Evolutionary conservation across 2,329 filamentous ascomycete species (phyloP).

Genomic region (Botrytis fabae): DNA sequence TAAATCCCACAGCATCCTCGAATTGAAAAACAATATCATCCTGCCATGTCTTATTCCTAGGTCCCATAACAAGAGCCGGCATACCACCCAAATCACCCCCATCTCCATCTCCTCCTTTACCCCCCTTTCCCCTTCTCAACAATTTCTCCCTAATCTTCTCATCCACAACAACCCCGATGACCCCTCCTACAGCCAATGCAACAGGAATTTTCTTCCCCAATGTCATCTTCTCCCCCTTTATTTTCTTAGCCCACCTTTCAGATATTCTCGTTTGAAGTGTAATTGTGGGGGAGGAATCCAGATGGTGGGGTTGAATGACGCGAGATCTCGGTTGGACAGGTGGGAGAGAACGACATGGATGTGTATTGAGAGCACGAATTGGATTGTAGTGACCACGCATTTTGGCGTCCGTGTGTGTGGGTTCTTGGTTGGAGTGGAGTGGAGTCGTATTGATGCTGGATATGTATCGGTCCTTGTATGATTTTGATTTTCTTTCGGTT

Average conservation of each 20-base stretch:
- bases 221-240: not conserved
- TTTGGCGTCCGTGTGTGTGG: not conserved
- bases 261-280: not conserved
- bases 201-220: constrained; percentile 96
- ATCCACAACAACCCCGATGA: constrained; percentile 63
- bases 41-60: constrained; percentile 66
- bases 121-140: not conserved
- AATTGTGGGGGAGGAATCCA: not conserved
- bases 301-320: not conserved
- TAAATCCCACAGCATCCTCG: not conserved
- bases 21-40: not conserved
- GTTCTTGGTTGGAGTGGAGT: not conserved
- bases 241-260: not conserved
- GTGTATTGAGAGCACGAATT: not conserved
- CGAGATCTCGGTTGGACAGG: not conserved
- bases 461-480: not conserved
- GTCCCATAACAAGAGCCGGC: constrained; percentile 61
- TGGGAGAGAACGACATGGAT: constrained; percentile 5
- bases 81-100: constrained; percentile 36
- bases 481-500: not conserved
- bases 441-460: not conserved
- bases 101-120: constrained; percentile 16
- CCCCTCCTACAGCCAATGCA: constrained; percentile 85
- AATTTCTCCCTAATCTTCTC: constrained; percentile 18
- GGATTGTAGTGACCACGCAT: not conserved